Evolutionary conservation across 2,329 filamentous ascomycete genomes (phyloP), one percentile per base, ranked within the genome.

Genomic region (Diaporthe sp.): DNA sequence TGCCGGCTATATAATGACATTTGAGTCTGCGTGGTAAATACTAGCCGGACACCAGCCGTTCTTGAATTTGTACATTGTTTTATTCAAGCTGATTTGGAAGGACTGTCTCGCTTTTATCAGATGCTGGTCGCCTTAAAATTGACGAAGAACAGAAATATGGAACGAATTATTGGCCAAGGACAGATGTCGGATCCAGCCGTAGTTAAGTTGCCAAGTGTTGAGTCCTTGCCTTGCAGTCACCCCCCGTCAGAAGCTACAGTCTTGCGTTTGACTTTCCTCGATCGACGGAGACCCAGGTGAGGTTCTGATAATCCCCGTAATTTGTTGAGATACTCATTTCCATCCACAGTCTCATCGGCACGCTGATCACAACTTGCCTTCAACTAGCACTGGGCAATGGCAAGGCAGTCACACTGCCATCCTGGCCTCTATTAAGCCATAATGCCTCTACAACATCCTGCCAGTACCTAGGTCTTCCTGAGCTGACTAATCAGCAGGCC

Each of bases 161-260:
- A 57, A 25, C 10, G 37, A 25, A 57, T 13, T 57, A 10, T 57
- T 57, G 28, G 53, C 53, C 53, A 57, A 57, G 17, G 55, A 58
- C 55, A 58, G 55, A 37, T 15, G 19, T 58, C 55, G 55, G 55
- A 58, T 34, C 55, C 55, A 58, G 55, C 31, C 55, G 55, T 58
- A 34, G 17, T 58, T 58, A 37, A 31, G 28, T 22, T 58, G 31
- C 55, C 55, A 37, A 37, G 17, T 17, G 19, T 58, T 37, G 17
- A 37, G 31, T 58, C 53, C 53, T 22, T 58, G 17, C 8, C 19
- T 19, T 12, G 7, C n/a, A 2, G 2, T 19, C 17, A 28, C n/a
- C 28, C 53, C 6, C 15, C 53, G 4, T n/a, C 53, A 58, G 31
- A n/a, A 58, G 28, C 28, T 5, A 6, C 28, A 37, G 13, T 57